These are phyloP conservation scores for Exophiala sp. DNA, from an alignment of 2,329 filamentous ascomycete species.

Conservation along the genomic window DNA sequence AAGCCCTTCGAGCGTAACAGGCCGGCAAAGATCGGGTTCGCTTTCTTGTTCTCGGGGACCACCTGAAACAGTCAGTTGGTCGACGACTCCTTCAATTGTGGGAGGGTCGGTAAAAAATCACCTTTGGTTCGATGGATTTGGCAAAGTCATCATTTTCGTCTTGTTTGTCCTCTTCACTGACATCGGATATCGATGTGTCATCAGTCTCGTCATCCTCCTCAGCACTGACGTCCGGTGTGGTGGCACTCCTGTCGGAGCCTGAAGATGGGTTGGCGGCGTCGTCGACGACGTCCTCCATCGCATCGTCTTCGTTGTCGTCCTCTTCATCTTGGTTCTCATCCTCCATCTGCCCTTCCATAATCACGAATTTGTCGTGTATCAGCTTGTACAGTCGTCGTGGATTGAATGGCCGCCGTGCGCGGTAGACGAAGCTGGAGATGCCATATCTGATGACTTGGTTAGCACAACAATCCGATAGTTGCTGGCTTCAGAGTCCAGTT, in stretches of 20 bases:
- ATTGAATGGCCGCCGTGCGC: slow-evolving; percentile 53
- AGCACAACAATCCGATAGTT: background rate
- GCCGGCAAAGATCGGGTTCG: slow-evolving; percentile 36
- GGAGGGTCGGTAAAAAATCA: background rate
- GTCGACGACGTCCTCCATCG: slow-evolving; percentile 29
- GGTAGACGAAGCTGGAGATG: slow-evolving; percentile 68
- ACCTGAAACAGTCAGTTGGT: background rate
- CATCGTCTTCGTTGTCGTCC: slow-evolving; percentile 31
- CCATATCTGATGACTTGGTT: slow-evolving; percentile 50
- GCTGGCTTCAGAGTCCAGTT: no score
- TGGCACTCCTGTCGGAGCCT: background rate
- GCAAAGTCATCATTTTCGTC: slow-evolving; percentile 13
- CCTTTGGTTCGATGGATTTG: slow-evolving; percentile 18
- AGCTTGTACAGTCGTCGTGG: slow-evolving; percentile 40
- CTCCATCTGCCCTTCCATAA: slow-evolving; percentile 38
- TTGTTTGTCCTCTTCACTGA: slow-evolving; percentile 6
- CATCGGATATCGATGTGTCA: slow-evolving; percentile 4
- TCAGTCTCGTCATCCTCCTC: background rate
- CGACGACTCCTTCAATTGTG: background rate
- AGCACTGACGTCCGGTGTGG: background rate
- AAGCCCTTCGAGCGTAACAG: slow-evolving; percentile 45
- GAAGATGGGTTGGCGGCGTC: slow-evolving; percentile 2
- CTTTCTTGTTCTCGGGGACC: slow-evolving; percentile 35
- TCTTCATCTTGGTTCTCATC: slow-evolving; percentile 31
- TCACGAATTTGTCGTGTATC: slow-evolving; percentile 45